These are phyloP conservation scores for Trametes punicea DNA, from an alignment of 768 basidiomycete species.

Conservation along the genomic window DNA sequence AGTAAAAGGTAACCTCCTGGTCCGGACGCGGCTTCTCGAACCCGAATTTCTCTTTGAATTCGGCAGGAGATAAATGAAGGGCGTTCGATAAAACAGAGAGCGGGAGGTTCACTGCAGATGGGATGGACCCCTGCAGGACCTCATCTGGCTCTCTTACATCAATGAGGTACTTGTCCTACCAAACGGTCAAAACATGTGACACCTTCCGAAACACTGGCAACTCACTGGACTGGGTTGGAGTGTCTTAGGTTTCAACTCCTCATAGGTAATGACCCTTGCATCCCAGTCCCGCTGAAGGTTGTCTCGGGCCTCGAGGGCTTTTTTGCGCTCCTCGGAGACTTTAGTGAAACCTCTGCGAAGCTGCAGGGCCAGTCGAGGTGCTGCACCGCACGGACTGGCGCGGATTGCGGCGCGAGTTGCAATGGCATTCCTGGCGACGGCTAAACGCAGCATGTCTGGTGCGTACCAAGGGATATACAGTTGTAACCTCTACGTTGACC, in stretches of 20 bases:
- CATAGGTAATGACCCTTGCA: conserved; percentile 68
- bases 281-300: conserved; percentile 70
- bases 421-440: conserved; percentile 9
- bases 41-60: conserved; percentile 62
- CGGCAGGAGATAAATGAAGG: conserved; percentile 50
- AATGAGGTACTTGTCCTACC: conserved; percentile 66
- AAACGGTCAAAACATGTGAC: background rate
- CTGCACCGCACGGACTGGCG: background rate
- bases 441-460: conserved; percentile 21
- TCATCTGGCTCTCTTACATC: conserved; percentile 95
- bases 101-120: conserved; percentile 87
- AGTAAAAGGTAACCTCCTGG: conserved; percentile 87
- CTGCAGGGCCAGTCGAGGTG: conserved; percentile 3
- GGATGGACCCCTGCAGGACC: conserved; percentile 88
- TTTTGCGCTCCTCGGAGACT: background rate
- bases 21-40: conserved; percentile 68
- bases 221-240: conserved; percentile 66
- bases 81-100: conserved; percentile 72
- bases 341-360: conserved; percentile 11
- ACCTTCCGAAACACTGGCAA: conserved; percentile 9
- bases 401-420: background rate
- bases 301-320: conserved; percentile 37
- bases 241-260: conserved; percentile 77
- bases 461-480: background rate
- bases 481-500: background rate